A percentile compares a stretch with the other conserved stretches of the same genome.
These are phyloP conservation scores for Takashimella tepidaria DNA, from an alignment of 1,284 basidiomycete genomes.

Conservation along the genomic window DNA sequence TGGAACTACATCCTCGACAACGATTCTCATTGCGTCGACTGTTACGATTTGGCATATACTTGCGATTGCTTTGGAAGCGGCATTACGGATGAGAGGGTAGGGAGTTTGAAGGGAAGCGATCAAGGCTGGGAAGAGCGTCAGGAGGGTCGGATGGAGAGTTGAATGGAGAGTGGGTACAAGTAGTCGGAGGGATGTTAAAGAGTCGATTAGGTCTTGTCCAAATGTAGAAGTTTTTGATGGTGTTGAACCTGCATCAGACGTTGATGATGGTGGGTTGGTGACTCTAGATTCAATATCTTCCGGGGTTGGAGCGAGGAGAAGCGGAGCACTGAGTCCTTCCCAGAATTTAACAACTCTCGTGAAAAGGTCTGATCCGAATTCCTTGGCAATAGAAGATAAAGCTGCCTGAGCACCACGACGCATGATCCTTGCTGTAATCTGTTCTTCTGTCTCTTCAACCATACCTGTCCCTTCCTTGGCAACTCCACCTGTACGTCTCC, in stretches of 20 bases:
- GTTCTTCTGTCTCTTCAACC: constrained; percentile 42
- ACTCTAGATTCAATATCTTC: neutral
- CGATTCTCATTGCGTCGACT: constrained; percentile 75
- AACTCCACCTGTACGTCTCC: neutral
- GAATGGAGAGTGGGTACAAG: constrained; percentile 71
- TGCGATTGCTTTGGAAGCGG: constrained; percentile 79
- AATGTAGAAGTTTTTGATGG: neutral
- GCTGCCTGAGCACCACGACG: constrained; percentile 79
- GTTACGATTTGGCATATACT: constrained; percentile 83
- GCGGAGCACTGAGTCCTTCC: constrained; percentile 79
- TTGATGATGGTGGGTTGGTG: neutral
- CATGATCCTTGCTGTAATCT: constrained; percentile 55
- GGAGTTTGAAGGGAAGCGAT: constrained; percentile 71
- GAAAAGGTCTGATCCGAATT: constrained; percentile 71
- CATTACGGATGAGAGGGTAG: constrained; percentile 83
- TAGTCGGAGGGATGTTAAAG: constrained; percentile 81
- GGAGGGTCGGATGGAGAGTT: constrained; percentile 63
- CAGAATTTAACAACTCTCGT: constrained; percentile 83
- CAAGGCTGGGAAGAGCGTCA: constrained; percentile 70
- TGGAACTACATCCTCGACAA: constrained; percentile 82
- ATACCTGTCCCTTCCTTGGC: constrained; percentile 51
- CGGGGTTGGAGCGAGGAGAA: constrained; percentile 38
- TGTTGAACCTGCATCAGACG: neutral
- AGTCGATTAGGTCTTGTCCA: constrained; percentile 94
- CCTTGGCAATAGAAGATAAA: constrained; percentile 68